Base-by-base conservation (phyloP, 768 basidiomycete species). In the Holtermanniella nyarrowii region DNA sequence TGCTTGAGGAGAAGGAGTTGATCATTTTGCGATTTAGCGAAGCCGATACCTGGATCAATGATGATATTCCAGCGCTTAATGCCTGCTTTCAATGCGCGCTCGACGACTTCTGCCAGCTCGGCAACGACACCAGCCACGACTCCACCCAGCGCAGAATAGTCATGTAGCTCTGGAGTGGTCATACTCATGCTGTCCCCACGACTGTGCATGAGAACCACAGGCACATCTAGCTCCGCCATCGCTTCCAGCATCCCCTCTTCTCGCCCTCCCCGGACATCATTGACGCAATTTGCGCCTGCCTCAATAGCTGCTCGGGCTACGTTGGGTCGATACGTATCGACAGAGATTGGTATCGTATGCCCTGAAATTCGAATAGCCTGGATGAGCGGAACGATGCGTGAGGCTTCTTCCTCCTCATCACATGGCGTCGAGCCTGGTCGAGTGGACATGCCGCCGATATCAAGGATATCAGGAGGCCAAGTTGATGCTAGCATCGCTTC, bases 401-500 rank as follows among this genome's bases (percentile, higher is more conserved):
- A 45, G 10, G 77, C 74, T 65, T 99, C 93, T 48, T 90, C 86
- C 50, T 81, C 77, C 0, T 73, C 76, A 0, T 90, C 84, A 47
- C 63, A 68, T 2, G 63, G 61, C 0, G 25, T 41, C 0, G 65
- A 62, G 1, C 81, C 78, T 0, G 93, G 95, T 11, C 89, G 79
- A 0, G 91, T 99, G 0, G 88, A 91, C 72, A 88, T 87, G 0
- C 95, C 95, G 0, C 95, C 93, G 18, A 97, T 77, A 69, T 99
- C 95, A 53, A 97, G 73, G 51, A 99, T 85, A 51, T 81, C 77
- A 0, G 85, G 63, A 55, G 0, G 77, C 74, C 55, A 83, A 12
- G 49, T 46, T 1, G 44, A 57, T 14, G 26, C 43, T 14, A 57
- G 42, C 20, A 62, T 27, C 10, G 14, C 16, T 43, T 49, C 26